Evolutionary conservation across 2,329 filamentous ascomycete species (phyloP).

Genomic region (Penicillium sp.): DNA sequence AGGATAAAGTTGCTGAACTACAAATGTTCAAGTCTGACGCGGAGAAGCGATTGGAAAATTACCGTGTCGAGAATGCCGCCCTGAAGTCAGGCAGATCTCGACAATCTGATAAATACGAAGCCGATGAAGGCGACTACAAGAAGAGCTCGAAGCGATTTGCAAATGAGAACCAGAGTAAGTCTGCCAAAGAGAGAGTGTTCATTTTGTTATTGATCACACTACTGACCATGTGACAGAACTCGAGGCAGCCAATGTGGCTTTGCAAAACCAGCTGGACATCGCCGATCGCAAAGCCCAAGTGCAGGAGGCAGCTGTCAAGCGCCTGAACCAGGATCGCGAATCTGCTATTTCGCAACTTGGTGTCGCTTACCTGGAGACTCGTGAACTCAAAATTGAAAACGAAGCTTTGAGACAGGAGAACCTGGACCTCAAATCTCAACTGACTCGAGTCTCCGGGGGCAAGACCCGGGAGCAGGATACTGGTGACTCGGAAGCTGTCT

Average conservation of each 20-base stretch:
- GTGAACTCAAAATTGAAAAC: slow-evolving; percentile 48
- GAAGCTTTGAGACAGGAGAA: slow-evolving; percentile 44
- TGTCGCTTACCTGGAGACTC: slow-evolving; percentile 59
- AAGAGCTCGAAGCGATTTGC: slow-evolving; percentile 34
- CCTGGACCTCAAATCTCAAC: slow-evolving; percentile 41
- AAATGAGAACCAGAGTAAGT: slow-evolving; percentile 46
- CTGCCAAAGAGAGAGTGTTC: slow-evolving; percentile 8
- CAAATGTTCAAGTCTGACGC: slow-evolving; percentile 59
- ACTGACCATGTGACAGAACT: slow-evolving; percentile 45
- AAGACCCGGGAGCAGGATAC: slow-evolving; percentile 35
- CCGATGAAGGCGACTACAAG: slow-evolving; percentile 53
- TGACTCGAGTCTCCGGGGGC: slow-evolving; percentile 31
- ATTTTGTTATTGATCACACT: slow-evolving; percentile 19
- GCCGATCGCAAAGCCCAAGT: slow-evolving; percentile 59
- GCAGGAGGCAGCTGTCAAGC: slow-evolving; percentile 59
- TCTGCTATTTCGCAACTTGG: slow-evolving; percentile 61
- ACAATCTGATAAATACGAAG: slow-evolving; percentile 40
- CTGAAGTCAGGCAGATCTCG: slow-evolving; percentile 50
- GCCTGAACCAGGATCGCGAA: slow-evolving; percentile 61
- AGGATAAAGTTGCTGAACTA: slow-evolving; percentile 61
- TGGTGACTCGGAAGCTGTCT: slow-evolving; percentile 30
- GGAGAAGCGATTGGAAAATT: slow-evolving; percentile 54
- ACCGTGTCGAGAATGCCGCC: slow-evolving; percentile 57
- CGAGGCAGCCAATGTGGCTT: slow-evolving; percentile 56
- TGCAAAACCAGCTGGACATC: slow-evolving; percentile 60